Evolutionary conservation across 2,329 filamentous ascomycete genomes (phyloP), one percentile per base, ranked within the genome.

Genomic region (Calonectria pseudoreteaudii): DNA sequence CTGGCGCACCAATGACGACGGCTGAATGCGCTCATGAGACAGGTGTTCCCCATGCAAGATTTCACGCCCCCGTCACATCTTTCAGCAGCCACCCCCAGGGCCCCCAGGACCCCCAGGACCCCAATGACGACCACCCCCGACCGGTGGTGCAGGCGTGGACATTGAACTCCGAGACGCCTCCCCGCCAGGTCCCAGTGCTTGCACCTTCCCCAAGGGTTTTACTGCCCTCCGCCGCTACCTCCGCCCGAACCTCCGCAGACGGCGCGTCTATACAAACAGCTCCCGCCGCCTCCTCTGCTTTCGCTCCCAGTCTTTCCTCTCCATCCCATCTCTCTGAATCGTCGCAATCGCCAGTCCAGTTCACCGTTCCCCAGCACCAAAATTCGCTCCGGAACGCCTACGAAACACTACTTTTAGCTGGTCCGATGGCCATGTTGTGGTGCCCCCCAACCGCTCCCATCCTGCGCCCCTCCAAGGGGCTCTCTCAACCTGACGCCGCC

Each of bases 401-500:
- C 53, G 30, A 66, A 53, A 31, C 31, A 67, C 60, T 58, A 58
- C 31, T 53, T 11, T 28, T 69, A 44, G 44, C 72, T 69, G 64
- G 65, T 76, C 67, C 77, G 49, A 80, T 80, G 79, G 78, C 79
- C 80, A 72, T 72, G 70, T 70, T 81, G 69, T 80, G 79, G 79
- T 74, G 70, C 38, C 66, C 76, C 75, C 79, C 75, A 28, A 73
- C 66, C 71, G 66, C 76, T 72, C 75, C 73, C 47, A 31, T 74
- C 73, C 64, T 74, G 49, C 76, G 69, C 74, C 77, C 78, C 60
- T 71, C 76, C 65, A 77, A 75, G 31, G 83, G 84, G 66, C 80
- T 85, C 10, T 80, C 83, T 28, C 84, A 88, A 75, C 85, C 85
- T 20, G 84, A 85, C 70, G 77, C 80, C 44, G 73, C 77, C 23